A percentile compares a stretch with the other conserved stretches of the same genome.
These are phyloP conservation scores for Euphorbia schlechtendalii DNA, from an alignment of 441 rosid genomes.

Conservation along the genomic window DNA sequence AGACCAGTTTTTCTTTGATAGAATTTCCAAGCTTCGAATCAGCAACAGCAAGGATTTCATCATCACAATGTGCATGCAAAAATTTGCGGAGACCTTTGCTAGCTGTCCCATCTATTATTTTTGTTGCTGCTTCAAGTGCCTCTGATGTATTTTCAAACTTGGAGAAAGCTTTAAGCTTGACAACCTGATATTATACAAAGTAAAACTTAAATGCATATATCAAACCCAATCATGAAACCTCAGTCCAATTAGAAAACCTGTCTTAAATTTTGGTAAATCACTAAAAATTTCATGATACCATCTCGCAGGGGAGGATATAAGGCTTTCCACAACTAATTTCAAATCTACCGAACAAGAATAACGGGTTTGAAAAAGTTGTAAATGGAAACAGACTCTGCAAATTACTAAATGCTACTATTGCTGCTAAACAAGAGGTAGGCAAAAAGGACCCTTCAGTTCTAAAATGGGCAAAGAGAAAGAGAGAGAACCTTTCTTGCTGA, in stretches of 20 bases:
- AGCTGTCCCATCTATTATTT: slow-evolving; percentile 56
- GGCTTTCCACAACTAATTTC: not conserved
- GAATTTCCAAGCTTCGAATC: slow-evolving; percentile 95
- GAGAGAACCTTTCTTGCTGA: slow-evolving; percentile 55
- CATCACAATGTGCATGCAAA: slow-evolving; percentile 59
- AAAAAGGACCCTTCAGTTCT: not conserved
- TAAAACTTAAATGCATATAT: not conserved
- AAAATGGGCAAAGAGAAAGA: not conserved
- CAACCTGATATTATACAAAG: slow-evolving; percentile 43
- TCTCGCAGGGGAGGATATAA: slow-evolving; percentile 10
- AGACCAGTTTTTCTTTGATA: slow-evolving; percentile 79
- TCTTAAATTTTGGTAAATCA: too few relatives aligned
- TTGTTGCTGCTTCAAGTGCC: slow-evolving; percentile 77
- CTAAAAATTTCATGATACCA: too few relatives aligned
- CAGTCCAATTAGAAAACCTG: not conserved
- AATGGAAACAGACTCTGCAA: not conserved
- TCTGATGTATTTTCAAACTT: slow-evolving; percentile 86
- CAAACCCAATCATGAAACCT: too few relatives aligned
- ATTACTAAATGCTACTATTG: not conserved
- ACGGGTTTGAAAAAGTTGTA: not conserved
- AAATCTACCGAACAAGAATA: not conserved
- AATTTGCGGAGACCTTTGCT: slow-evolving; percentile 73
- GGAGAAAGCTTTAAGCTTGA: slow-evolving; percentile 68
- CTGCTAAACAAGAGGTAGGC: too few relatives aligned
- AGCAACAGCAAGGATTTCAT: slow-evolving; percentile 65